Conservation (phyloP, 441 rosid genomes). For the Macaranga tanarius region DNA sequence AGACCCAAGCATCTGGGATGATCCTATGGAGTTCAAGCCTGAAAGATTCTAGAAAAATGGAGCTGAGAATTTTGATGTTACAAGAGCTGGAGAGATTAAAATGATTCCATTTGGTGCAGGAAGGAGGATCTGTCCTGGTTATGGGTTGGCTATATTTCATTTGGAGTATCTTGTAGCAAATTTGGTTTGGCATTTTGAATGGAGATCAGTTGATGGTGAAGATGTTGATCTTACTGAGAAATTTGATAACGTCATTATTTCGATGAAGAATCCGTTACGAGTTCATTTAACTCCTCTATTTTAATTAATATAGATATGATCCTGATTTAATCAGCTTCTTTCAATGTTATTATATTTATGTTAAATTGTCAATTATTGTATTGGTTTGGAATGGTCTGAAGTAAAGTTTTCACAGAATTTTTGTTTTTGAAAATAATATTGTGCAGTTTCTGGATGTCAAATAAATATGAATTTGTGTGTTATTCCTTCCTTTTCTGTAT, state of each 20-base stretch:
- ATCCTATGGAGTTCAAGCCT: conserved; percentile 42
- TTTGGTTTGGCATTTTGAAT: conserved; percentile 29
- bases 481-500: too few species aligned
- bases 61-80: conserved; percentile 26
- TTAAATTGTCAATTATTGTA: too few species aligned
- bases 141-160: conserved; percentile 32
- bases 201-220: conserved; percentile 25
- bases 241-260: conserved; percentile 1
- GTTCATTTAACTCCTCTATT: conserved; percentile 15
- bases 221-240: conserved; percentile 31
- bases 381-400: too few species aligned
- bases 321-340: too few species aligned
- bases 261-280: conserved; percentile 30
- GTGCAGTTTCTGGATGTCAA: too few species aligned
- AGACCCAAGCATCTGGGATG: conserved; percentile 45
- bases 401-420: too few species aligned
- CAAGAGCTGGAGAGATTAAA: conserved; percentile 36
- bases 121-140: conserved; percentile 38
- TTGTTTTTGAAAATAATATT: too few species aligned
- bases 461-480: too few species aligned
- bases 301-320: neutral
- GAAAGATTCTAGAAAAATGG: conserved; percentile 29
- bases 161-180: conserved; percentile 30
- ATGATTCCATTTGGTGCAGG: conserved; percentile 38
- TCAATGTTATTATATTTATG: too few species aligned